These are phyloP conservation scores for Vicia villosa DNA, from an alignment of 306 rosid species.

Conservation along the genomic window DNA sequence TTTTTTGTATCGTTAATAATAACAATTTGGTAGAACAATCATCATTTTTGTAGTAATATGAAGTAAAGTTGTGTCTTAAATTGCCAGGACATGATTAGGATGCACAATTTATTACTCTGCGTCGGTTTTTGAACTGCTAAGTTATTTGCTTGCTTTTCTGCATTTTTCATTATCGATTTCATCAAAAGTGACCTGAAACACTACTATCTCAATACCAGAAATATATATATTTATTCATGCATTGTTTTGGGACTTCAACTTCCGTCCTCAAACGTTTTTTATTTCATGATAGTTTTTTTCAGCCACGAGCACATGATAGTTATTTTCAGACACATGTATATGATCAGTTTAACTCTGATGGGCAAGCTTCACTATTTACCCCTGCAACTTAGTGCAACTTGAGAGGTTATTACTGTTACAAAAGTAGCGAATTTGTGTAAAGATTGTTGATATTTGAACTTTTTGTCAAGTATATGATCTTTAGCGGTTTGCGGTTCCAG, in stretches of 20 bases:
- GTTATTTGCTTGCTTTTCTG: slow-evolving; percentile 25
- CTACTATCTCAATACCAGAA: slow-evolving; percentile 23
- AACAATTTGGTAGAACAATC: slow-evolving; percentile 13
- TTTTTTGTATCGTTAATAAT: background rate
- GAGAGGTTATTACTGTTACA: slow-evolving; percentile 1
- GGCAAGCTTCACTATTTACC: slow-evolving; percentile 30
- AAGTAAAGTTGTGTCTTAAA: slow-evolving; percentile 23
- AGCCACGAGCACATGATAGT: too few species aligned
- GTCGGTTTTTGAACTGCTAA: slow-evolving; percentile 2
- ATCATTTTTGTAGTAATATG: slow-evolving; percentile 22
- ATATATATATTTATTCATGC: slow-evolving; percentile 18
- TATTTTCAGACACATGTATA: slow-evolving; percentile 2
- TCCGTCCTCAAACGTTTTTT: slow-evolving; percentile 20
- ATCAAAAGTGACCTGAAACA: background rate
- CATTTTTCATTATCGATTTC: slow-evolving; percentile 35
- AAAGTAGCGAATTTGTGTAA: slow-evolving; percentile 24
- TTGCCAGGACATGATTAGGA: slow-evolving; percentile 10
- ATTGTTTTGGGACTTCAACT: slow-evolving; percentile 20
- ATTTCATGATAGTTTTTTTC: slow-evolving; percentile 14
- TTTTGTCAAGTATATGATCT: slow-evolving; percentile 23
- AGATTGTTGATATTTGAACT: slow-evolving; percentile 11
- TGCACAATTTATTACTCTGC: slow-evolving; percentile 16
- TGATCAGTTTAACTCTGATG: background rate
- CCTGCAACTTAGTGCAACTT: slow-evolving; percentile 14
- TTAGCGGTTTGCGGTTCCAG: slow-evolving; percentile 20